These are phyloP conservation scores for Penicillium paneum DNA, from an alignment of 2,329 filamentous ascomycete species.

Conservation along the genomic window DNA sequence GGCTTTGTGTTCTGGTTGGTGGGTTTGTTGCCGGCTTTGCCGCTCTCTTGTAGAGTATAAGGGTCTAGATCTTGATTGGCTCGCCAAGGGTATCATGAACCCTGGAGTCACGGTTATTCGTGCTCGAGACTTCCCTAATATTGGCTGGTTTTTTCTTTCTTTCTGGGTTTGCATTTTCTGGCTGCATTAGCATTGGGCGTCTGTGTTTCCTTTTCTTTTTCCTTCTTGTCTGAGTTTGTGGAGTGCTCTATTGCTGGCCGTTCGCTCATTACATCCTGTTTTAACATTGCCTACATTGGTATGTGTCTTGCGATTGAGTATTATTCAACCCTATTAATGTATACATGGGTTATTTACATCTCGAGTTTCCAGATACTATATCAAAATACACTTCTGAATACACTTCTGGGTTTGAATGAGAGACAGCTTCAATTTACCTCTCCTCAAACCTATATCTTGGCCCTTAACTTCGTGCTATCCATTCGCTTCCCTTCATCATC, in stretches of 20 bases:
- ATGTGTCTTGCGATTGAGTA: neutral
- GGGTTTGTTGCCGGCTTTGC: slow-evolving; percentile 59
- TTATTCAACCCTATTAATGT: neutral
- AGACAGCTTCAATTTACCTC: neutral
- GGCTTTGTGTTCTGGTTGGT: slow-evolving; percentile 53
- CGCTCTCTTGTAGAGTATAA: slow-evolving; percentile 44
- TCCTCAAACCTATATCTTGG: slow-evolving; percentile 23
- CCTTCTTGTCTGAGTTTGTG: slow-evolving; percentile 7
- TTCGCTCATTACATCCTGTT: neutral
- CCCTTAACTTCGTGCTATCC: slow-evolving; percentile 57
- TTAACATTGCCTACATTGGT: neutral
- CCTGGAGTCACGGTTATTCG: neutral
- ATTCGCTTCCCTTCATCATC: slow-evolving; percentile 71
- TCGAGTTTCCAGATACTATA: too few species aligned
- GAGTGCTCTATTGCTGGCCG: neutral
- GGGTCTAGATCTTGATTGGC: neutral
- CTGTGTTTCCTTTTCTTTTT: neutral
- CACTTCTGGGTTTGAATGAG: too few species aligned
- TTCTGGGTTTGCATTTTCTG: slow-evolving; percentile 4
- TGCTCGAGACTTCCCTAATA: neutral
- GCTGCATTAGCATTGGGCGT: slow-evolving; percentile 21
- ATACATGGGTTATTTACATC: neutral
- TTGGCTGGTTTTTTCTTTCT: neutral
- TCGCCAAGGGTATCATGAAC: neutral
- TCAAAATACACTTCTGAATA: neutral